Base-by-base conservation (phyloP, 2,329 filamentous ascomycete genomes). In the Metarhizium humberi region DNA sequence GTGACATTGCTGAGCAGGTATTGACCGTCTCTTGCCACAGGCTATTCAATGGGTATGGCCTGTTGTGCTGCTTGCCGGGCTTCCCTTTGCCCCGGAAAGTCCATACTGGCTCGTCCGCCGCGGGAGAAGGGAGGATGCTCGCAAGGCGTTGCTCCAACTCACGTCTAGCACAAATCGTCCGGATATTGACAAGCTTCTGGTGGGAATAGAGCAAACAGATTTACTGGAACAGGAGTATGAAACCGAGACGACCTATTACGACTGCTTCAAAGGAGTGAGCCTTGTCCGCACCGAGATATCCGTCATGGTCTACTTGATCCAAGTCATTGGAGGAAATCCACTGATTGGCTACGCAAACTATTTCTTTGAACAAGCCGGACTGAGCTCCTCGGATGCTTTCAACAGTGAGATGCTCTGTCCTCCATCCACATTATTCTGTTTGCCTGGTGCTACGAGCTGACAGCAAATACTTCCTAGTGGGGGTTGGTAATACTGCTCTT, bases 261-360 rank as follows among this genome's bases (percentile, higher is more conserved):
- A 81, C 57, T 80, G 78, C 50, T 74, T 82, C 61, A 73, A 67
- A 47, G 75, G 74, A 1, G 69, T 71, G 43, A 78, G 79, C 57
- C 63, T 74, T 18, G 71, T 77, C n/a, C 74, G 79, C 20, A 81
- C 79, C 0, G 79, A 81, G 62, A 80, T 82, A 38, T 74, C 78
- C 4, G 73, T 75, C 57, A 83, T 84, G 65, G 81, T 84, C 6
- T 87, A 84, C 72, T 77, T 80, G 3, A 83, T 83, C 3, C 84
- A 87, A 62, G 84, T 85, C 20, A 70, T 86, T 2, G 81, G 78
- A 52, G 83, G 84, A 29, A 82, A 83, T 58, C 81, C 83, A 14
- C 78, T 87, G 59, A 81, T 84, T 50, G 80, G 80, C 55, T 87
- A 85, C 59, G 82, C 80, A 1, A 85, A 61, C 42, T 71, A 69